phyloP scores from a whole-genome alignment of 192 early-diverging fungal genomes.

The Lobosporangium transversale region DNA sequence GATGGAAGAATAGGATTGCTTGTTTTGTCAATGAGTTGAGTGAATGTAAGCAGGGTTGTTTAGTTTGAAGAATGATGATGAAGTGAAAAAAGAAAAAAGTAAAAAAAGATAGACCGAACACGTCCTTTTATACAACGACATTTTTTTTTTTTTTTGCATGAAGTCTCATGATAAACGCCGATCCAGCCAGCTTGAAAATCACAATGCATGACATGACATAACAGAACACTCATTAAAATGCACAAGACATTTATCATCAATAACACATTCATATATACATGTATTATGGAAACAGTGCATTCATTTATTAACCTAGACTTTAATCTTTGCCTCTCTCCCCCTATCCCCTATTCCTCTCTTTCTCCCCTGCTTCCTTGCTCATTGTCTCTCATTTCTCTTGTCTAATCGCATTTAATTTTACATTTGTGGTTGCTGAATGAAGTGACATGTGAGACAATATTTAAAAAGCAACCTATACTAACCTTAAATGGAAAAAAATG shows the following conservation, averaged over 20 bases:
- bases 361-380: too few relatives aligned
- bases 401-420: too few relatives aligned
- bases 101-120: not conserved
- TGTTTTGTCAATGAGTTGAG: not conserved
- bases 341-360: too few relatives aligned
- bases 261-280: not conserved
- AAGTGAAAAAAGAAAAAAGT: not conserved
- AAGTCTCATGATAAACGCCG: not conserved
- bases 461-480: too few relatives aligned
- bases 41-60: not conserved
- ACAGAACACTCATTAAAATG: too few relatives aligned
- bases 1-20: not conserved
- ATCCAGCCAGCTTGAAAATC: slow-evolving; percentile 1
- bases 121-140: not conserved
- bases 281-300: too few relatives aligned
- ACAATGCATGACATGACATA: not conserved
- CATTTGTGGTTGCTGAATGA: too few relatives aligned
- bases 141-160: not conserved
- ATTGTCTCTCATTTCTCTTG: too few relatives aligned
- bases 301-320: too few relatives aligned
- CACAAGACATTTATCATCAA: not conserved
- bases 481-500: too few relatives aligned
- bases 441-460: too few relatives aligned
- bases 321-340: too few relatives aligned
- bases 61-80: not conserved